Base-by-base conservation (phyloP, 345 rosid genomes). In the Bruguiera sexangula region DNA sequence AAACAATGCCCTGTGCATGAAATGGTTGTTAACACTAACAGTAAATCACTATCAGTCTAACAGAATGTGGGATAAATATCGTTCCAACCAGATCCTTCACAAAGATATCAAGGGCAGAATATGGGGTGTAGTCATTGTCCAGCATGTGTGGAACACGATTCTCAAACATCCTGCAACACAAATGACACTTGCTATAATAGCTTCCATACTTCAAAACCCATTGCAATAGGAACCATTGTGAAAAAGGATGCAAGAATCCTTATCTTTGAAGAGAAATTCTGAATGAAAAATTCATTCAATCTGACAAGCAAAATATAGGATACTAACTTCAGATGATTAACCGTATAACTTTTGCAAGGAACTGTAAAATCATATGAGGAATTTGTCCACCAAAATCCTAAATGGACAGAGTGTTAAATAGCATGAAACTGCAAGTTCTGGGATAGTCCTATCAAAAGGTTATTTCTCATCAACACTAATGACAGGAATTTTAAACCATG, bases 81-180 rank as follows among this genome's bases (percentile, higher is more conserved):
- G 43, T 79, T 69, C 89, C 75, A 64, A 93, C 97, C 91, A 93
- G 82, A 84, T 93, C 98, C 87, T 93, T 93, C 80, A 93, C 97
- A 83, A 91, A 93, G 60, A 93, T 93, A 78, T 93, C 96, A 63
- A 93, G 96, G 32, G 98, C 98, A 46, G 98, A 93, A 75, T 85
- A 85, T 31, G 98, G 97, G 69, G 97, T 89, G 57, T 91, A 93
- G 78, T 93, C 97, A 69, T 89, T 86, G 67, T 91, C 94, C 79
- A 93, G 70, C 98, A 93, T 91, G 81, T 93, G 98, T 0, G 97
- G 97, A 78, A 89, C 98, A 18, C 98, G 96, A 76, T 93, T 93
- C 83, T 89, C 96, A 84, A 89, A 88, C 96, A 93, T 91, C 98
- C 98, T 93, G 89, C 81, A 78, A 79, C 43, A 75, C 34, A 70